Evolutionary conservation across 148 eudicot genomes (phyloP).

Genomic region (Camellia lanceoleosa): DNA sequence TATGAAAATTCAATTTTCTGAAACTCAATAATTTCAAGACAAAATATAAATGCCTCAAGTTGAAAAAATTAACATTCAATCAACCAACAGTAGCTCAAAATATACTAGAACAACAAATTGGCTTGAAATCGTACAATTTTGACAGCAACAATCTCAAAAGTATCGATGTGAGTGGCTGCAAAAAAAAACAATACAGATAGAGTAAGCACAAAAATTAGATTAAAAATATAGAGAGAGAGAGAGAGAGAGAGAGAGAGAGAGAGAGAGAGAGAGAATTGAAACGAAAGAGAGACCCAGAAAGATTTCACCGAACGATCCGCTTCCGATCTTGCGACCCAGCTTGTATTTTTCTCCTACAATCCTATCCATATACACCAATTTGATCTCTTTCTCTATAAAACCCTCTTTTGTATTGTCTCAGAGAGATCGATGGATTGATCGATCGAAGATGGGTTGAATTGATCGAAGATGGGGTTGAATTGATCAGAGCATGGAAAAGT

Average conservation of each 20-base stretch:
- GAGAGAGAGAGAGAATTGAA: neutral
- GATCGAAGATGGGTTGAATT: neutral
- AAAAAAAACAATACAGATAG: neutral
- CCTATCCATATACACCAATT: neutral
- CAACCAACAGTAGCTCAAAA: neutral
- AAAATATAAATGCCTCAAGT: too few species aligned
- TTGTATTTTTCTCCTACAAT: neutral
- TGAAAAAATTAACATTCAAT: too few species aligned
- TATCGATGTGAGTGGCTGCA: conserved; percentile 61
- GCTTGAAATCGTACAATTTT: conserved; percentile 43
- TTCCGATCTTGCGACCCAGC: conserved; percentile 9
- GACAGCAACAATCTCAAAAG: conserved; percentile 61
- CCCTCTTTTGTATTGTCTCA: too few species aligned
- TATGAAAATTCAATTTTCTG: too few species aligned
- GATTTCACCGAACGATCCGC: conserved; percentile 9
- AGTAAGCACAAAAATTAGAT: neutral
- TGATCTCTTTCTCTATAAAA: neutral
- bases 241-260: too few species aligned
- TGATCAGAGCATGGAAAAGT: neutral
- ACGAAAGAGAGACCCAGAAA: neutral
- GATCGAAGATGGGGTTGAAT: neutral
- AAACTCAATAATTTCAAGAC: too few species aligned
- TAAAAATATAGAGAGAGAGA: too few species aligned
- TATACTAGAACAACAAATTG: neutral
- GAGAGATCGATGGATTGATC: neutral